Conservation (phyloP, 495 filamentous ascomycete genomes). For the Trypethelium eluteriae region DNA sequence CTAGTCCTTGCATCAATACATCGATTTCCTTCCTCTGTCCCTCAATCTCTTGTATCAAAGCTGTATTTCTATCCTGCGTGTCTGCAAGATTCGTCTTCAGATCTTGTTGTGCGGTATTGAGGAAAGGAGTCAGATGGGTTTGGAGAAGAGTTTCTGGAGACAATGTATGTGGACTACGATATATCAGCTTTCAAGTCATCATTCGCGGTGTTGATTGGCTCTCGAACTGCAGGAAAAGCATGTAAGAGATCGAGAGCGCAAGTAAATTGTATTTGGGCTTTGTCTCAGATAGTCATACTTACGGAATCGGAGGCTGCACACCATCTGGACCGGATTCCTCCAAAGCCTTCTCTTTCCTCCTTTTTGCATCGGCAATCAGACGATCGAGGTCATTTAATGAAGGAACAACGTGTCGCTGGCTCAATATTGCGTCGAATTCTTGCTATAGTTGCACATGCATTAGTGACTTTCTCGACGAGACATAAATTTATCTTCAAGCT, state of each 20-base stretch:
- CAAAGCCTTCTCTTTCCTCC: slow-evolving; percentile 43
- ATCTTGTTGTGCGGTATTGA: slow-evolving; percentile 51
- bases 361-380: slow-evolving; percentile 62
- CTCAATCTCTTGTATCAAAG: slow-evolving; percentile 53
- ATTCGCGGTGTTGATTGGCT: neutral
- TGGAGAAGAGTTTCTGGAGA: slow-evolving; percentile 56
- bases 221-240: neutral
- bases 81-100: slow-evolving; percentile 55
- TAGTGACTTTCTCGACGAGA: neutral
- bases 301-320: slow-evolving; percentile 41
- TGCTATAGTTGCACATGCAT: slow-evolving; percentile 30
- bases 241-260: neutral
- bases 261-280: neutral
- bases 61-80: slow-evolving; percentile 56
- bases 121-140: slow-evolving; percentile 63
- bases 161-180: slow-evolving; percentile 64
- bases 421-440: slow-evolving; percentile 73
- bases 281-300: slow-evolving; percentile 24
- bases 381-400: slow-evolving; percentile 77
- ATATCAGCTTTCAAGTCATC: slow-evolving; percentile 2
- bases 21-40: slow-evolving; percentile 70
- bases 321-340: slow-evolving; percentile 24
- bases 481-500: too few species aligned
- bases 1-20: slow-evolving; percentile 53
- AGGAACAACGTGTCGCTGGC: slow-evolving; percentile 59